phyloP scores from a whole-genome alignment of 768 basidiomycete species.

The Pisolithus marmoratus region DNA sequence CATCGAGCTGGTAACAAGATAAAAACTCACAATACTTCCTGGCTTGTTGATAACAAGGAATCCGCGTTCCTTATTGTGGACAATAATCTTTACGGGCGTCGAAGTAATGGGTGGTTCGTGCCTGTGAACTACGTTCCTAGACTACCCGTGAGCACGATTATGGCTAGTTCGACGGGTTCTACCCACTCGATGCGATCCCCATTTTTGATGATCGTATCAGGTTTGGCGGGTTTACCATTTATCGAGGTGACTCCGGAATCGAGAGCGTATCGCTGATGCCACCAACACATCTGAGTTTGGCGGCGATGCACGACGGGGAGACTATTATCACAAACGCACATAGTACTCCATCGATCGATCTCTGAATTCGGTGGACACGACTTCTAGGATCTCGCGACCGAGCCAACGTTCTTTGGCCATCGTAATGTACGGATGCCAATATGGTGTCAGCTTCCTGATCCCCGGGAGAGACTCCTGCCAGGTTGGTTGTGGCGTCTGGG shows the following conservation, averaged over 20 bases:
- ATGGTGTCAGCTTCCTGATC: constrained; percentile 77
- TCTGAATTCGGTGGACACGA: constrained; percentile 90
- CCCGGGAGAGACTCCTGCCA: constrained; percentile 34
- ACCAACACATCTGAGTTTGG: neutral
- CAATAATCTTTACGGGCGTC: constrained; percentile 72
- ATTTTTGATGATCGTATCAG: constrained; percentile 73
- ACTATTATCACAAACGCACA: constrained; percentile 44
- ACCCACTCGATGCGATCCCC: constrained; percentile 88
- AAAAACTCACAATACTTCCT: constrained; percentile 83
- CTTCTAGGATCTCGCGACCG: constrained; percentile 80
- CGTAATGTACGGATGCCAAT: constrained; percentile 91
- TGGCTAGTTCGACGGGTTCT: neutral
- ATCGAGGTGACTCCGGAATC: constrained; percentile 93
- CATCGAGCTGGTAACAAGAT: constrained; percentile 7
- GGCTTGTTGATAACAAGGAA: constrained; percentile 96
- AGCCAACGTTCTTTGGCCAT: constrained; percentile 93
- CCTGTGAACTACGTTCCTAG: constrained; percentile 88
- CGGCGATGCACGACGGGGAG: neutral
- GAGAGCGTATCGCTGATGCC: constrained; percentile 58
- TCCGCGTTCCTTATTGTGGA: constrained; percentile 70
- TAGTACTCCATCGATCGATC: constrained; percentile 95
- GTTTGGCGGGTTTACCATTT: constrained; percentile 81
- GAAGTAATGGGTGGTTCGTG: constrained; percentile 95
- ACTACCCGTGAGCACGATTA: neutral
- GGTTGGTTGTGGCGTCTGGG: constrained; percentile 21